A percentile compares a stretch with the other conserved stretches of the same genome.
Evolutionary conservation across 2,329 filamentous ascomycete genomes (phyloP).

Genomic region (Cladophialophora exuberans): DNA sequence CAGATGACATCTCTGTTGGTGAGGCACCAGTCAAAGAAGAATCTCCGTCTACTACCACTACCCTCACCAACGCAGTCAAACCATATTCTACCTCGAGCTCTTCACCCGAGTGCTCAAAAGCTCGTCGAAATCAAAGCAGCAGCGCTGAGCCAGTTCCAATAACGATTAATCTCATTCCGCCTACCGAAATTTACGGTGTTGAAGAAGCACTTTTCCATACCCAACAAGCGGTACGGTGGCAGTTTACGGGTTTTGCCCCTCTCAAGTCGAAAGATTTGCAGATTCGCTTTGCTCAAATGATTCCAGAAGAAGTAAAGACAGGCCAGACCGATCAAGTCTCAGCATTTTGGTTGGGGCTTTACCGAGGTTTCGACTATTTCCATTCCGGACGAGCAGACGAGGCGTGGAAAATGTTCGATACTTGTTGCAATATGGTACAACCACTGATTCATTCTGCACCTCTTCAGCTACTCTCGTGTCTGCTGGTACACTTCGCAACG

Average conservation of each 20-base stretch:
- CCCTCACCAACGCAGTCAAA: background rate
- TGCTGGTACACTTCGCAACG: constrained; percentile 25
- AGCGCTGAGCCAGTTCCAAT: background rate
- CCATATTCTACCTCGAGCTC: constrained; percentile 2
- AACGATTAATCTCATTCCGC: constrained; percentile 9
- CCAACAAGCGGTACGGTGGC: constrained; percentile 20
- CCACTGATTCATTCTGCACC: constrained; percentile 21
- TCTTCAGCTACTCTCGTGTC: constrained; percentile 25
- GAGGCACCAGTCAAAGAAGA: constrained; percentile 18
- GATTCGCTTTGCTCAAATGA: constrained; percentile 17
- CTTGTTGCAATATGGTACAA: constrained; percentile 23
- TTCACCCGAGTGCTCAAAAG: background rate
- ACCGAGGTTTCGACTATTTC: constrained; percentile 19
- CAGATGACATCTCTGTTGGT: constrained; percentile 10
- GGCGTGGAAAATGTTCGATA: constrained; percentile 18
- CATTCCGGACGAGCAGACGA: constrained; percentile 12
- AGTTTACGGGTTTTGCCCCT: constrained; percentile 24
- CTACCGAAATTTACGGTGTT: constrained; percentile 15
- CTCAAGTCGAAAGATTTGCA: constrained; percentile 21
- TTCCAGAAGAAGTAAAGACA: constrained; percentile 18
- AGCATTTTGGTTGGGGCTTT: constrained; percentile 24
- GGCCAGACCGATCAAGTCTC: constrained; percentile 24
- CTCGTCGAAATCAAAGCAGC: background rate
- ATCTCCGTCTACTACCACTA: constrained; percentile 11
- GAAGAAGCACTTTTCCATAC: constrained; percentile 22